phyloP scores from a whole-genome alignment of 352 stramenopile species.

The Phytophthora capsici region DNA sequence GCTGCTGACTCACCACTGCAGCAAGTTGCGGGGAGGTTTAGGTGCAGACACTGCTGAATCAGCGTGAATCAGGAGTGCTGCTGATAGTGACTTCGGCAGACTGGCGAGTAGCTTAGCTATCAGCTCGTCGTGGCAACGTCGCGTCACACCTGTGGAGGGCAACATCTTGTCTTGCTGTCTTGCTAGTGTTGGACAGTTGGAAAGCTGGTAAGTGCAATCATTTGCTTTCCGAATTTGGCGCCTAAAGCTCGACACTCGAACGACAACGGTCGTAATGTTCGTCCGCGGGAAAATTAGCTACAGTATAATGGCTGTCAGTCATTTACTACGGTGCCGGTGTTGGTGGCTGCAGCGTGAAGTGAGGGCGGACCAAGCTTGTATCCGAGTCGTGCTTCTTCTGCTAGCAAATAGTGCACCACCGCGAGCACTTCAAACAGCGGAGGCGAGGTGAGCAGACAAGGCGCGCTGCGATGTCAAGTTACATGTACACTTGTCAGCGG shows the following conservation, averaged over 20 bases:
- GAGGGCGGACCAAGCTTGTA: conserved; percentile 18
- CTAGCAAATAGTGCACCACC: conserved; percentile 11
- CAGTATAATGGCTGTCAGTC: neutral
- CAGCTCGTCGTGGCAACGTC: conserved; percentile 8
- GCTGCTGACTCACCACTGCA: conserved; percentile 6
- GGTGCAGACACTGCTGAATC: neutral
- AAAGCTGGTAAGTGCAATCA: neutral
- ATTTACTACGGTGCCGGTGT: conserved; percentile 10
- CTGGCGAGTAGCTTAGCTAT: neutral
- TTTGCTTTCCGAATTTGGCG: neutral
- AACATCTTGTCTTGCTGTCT: neutral
- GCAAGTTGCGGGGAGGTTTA: conserved; percentile 2
- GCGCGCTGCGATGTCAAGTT: conserved; percentile 3
- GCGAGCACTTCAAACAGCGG: conserved; percentile 1
- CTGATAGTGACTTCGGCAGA: neutral
- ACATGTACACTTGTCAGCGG: neutral
- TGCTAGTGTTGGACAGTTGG: conserved; percentile 7
- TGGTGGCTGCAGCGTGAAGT: conserved; percentile 11
- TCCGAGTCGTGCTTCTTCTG: conserved; percentile 28
- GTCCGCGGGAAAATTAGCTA: neutral
- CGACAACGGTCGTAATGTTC: conserved; percentile 4
- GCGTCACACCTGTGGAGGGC: neutral
- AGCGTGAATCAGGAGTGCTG: neutral
- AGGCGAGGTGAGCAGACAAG: conserved; percentile 33
- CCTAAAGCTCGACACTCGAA: conserved; percentile 12